Evolutionary conservation across 139 green algal species (phyloP), one percentile per base, ranked within the genome.

Genomic region (Trebouxia sp.): DNA sequence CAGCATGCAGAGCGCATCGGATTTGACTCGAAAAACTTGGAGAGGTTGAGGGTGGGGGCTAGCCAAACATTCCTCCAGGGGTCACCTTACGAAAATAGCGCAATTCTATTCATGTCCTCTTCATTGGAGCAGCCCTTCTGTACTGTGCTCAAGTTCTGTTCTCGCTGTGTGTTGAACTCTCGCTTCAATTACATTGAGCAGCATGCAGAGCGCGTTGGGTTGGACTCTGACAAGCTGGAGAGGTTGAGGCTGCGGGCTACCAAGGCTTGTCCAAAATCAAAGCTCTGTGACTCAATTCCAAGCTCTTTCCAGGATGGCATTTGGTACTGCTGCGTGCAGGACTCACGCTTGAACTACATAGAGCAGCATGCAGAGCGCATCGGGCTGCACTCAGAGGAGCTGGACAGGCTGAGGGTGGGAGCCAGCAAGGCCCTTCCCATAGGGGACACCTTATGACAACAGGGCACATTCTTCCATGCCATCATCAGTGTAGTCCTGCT

Each of bases 141-240:
- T 22, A 58, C 22, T 9, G 2, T 58, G 50, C 4, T 22, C 50
- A 28, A 22, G 26, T 6, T 58, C 20, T 17, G 20, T 58, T 22
- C 1, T 22, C 26, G 20, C 39, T 32, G 43, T 0, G n/a, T 94
- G 84, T 88, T 95, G 81, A 89, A 95, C 58, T 70, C 80, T 14
- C 66, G 85, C 0, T 80, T 95, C 38, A 95, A 95, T 76, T 95
- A 95, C 72, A 75, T 92, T 9, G 91, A 95, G 88, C 89, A 93
- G 81, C 85, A 91, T 53, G 89, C 85, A 4, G 80, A 86, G 53
- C 81, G 85, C 28, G 69, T 92, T 69, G 91, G 91, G 15, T 32
- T 93, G 37, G 92, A 95, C 66, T 12, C 75, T 3, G 89, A 92
- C 41, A 86, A 89, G 80, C 83, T 96, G 30, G 87, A 96, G 50